Conservation (phyloP, 208 protist genomes). For the Leishmania tropica region DNA sequence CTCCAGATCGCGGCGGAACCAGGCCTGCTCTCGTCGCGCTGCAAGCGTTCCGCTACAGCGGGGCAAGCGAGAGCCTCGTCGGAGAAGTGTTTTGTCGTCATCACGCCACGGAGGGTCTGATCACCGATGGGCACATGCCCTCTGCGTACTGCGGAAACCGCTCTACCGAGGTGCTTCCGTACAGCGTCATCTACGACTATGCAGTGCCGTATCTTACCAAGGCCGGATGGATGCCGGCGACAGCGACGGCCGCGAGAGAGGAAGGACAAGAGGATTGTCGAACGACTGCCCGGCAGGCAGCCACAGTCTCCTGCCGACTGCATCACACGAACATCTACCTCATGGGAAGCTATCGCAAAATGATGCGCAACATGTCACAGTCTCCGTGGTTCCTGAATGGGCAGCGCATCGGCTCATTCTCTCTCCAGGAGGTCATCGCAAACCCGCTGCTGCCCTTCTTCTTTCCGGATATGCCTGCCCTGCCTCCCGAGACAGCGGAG, state of each 20-base stretch:
- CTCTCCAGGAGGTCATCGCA: conserved; percentile 86
- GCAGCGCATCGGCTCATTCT: conserved; percentile 77
- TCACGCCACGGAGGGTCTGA: conserved; percentile 54
- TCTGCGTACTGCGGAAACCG: conserved; percentile 73
- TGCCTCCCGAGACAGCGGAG: conserved; percentile 26
- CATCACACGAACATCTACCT: conserved; percentile 83
- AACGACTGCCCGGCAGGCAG: conserved; percentile 29
- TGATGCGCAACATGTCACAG: conserved; percentile 85
- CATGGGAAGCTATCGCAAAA: conserved; percentile 86
- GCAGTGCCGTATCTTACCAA: conserved; percentile 60
- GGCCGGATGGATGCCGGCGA: conserved; percentile 36
- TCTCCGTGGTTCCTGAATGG: conserved; percentile 87
- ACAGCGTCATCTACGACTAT: conserved; percentile 79
- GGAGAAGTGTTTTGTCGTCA: conserved; percentile 74
- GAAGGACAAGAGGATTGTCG: conserved; percentile 3
- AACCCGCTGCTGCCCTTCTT: conserved; percentile 80
- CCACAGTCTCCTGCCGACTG: conserved; percentile 46
- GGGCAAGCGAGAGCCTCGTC: conserved; percentile 57
- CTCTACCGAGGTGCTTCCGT: conserved; percentile 65
- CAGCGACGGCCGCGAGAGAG: neutral
- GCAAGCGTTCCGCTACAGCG: conserved; percentile 73
- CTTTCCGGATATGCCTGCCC: conserved; percentile 61
- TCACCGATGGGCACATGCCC: conserved; percentile 49
- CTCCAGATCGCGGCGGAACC: neutral
- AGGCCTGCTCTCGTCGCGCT: conserved; percentile 17